Conservation (phyloP, 2,329 filamentous ascomycete species). For the Pseudocercospora fuligena region DNA sequence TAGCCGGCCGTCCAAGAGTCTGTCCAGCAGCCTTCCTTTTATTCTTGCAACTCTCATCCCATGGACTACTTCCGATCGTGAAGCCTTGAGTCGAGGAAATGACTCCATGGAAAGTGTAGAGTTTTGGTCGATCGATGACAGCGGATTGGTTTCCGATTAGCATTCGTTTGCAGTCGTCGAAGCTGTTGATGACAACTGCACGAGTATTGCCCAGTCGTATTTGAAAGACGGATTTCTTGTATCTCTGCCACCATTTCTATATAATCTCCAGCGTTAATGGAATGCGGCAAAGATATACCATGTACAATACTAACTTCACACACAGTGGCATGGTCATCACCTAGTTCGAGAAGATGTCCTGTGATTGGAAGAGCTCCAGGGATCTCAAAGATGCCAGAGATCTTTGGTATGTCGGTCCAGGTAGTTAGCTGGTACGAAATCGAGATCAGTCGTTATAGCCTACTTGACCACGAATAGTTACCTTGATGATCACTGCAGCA, state of each 20-base stretch:
- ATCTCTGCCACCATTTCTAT: constrained; percentile 53
- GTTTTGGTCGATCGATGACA: constrained; percentile 44
- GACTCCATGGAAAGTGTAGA: constrained; percentile 61
- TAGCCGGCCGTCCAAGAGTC: constrained; percentile 52
- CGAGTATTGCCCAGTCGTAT: constrained; percentile 60
- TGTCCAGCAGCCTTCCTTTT: constrained; percentile 58
- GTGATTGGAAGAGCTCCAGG: constrained; percentile 56
- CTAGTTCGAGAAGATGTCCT: constrained; percentile 57
- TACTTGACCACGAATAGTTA: neutral
- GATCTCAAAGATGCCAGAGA: constrained; percentile 56
- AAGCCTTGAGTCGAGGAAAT: constrained; percentile 60
- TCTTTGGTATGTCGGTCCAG: constrained; percentile 56
- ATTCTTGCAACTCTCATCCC: constrained; percentile 60
- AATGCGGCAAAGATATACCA: neutral
- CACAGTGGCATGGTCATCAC: constrained; percentile 59
- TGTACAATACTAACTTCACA: constrained; percentile 44
- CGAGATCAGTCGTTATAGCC: neutral
- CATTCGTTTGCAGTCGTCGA: constrained; percentile 58
- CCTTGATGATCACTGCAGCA: neutral
- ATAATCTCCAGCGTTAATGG: neutral
- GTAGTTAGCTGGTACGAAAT: neutral
- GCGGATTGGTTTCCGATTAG: constrained; percentile 57
- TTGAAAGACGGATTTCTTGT: constrained; percentile 55
- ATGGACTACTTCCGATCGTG: constrained; percentile 60
- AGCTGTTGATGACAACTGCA: constrained; percentile 59